Base-by-base conservation (phyloP, 2,329 filamentous ascomycete genomes). In the Mycogone perniciosa region DNA sequence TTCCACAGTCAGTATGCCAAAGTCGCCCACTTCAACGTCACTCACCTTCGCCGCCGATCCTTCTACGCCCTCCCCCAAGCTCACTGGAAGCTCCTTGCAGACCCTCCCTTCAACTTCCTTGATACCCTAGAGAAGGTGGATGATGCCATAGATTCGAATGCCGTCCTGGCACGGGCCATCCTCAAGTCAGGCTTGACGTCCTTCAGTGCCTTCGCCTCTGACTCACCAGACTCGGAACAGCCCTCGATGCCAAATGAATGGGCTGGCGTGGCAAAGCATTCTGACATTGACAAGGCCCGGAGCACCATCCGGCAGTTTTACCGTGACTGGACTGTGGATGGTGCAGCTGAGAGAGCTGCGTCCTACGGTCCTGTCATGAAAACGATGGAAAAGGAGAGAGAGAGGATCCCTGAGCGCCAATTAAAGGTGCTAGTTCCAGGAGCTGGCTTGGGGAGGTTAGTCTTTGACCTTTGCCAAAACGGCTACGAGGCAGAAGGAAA, bases 261-360 rank as follows among this genome's bases (percentile, higher is more conserved):
- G 85, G 76, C 81, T 20, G 84, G 81, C 4, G 75, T 81, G 31
- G 86, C 90, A 10, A 91, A 84, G 40, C 71, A 82, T 29, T 74
- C 75, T 26, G 92, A 97, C 62, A 74, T 95, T 48, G 89, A 95
- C 64, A 99, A 97, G 69, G 91, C 92, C 2, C 81, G 90, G 55
- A 95, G 89, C 62, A 97, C 91, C 2, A 77, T 99, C 46, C 84
- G 92, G 8, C 93, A 99, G 64, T 88, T 97, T 66, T 97, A 91
- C 68, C 84, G 93, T 11, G 93, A 99, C 67, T 99, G 95, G 93
- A 89, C 88, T 27, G 78, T 75, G 2, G 90, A 88, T 61, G 93
- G 92, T 0, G 74, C 72, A 3, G 64, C 67, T 0, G 95, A 99
- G 72, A 76, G 93, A 37, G 74, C 81, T n/a, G 81, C 82, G 3